Conservation (phyloP, 441 rosid species). For the Melianthus villosus region DNA sequence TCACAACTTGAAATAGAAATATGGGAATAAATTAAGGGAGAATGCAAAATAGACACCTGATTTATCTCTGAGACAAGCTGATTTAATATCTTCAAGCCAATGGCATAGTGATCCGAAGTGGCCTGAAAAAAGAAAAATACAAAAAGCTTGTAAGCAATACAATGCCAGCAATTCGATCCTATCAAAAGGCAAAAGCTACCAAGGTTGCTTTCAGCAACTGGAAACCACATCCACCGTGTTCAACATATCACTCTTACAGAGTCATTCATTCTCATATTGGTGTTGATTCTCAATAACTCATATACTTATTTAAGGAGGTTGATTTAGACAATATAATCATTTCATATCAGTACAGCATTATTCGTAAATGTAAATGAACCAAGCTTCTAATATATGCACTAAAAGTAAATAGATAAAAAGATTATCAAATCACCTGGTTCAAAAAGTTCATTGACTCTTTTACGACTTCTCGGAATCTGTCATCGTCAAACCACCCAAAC, state of each 20-base stretch:
- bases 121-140: constrained; percentile 55
- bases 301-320: no score
- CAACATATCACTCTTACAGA: no score
- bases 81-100: constrained; percentile 88
- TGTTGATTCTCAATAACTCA: no score
- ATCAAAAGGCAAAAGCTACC: no score
- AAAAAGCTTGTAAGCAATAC: no score
- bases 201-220: no score
- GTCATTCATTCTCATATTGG: no score
- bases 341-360: neutral
- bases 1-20: neutral
- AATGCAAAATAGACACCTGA: constrained; percentile 73
- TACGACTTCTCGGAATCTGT: constrained; percentile 76
- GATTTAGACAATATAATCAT: no score
- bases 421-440: constrained; percentile 47
- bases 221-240: no score
- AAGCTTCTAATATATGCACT: neutral
- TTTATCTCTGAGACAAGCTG: constrained; percentile 97
- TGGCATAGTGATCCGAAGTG: constrained; percentile 50
- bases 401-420: neutral
- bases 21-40: neutral
- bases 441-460: constrained; percentile 74
- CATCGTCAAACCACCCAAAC: constrained; percentile 98
- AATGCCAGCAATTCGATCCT: no score
- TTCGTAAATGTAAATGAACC: neutral